Percentiles rank a stretch among this genome's conserved stretches.
Conservation (phyloP, 208 protist genomes). For the Wallacemonas collosoma region DNA sequence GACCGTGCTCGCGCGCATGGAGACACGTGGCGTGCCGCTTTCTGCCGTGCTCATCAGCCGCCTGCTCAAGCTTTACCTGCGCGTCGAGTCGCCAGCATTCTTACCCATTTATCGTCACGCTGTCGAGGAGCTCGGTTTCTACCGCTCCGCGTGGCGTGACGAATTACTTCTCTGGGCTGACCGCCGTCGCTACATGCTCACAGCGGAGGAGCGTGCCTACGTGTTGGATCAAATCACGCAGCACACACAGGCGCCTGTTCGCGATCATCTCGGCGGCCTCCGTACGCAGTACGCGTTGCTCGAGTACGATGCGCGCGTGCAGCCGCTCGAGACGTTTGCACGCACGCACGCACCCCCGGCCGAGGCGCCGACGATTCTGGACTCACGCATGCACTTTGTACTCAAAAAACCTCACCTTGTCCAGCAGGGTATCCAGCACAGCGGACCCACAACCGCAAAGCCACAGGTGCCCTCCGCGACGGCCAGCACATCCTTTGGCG, state of each 20-base stretch:
- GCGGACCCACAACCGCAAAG: neutral
- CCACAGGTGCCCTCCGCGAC: neutral
- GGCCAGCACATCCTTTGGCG: neutral
- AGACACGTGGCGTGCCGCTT: conserved; percentile 34
- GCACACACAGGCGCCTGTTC: conserved; percentile 14
- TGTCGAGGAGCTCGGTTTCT: conserved; percentile 33
- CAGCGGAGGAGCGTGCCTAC: conserved; percentile 50
- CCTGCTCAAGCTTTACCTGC: conserved; percentile 75
- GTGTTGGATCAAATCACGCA: conserved; percentile 59
- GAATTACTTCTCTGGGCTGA: conserved; percentile 80
- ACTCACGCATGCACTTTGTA: conserved; percentile 71
- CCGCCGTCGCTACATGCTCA: conserved; percentile 79
- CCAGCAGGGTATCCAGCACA: conserved; percentile 30
- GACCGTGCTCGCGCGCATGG: conserved; percentile 48
- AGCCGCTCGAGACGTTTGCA: conserved; percentile 49
- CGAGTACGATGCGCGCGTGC: conserved; percentile 55
- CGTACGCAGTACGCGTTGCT: conserved; percentile 71
- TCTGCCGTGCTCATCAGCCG: conserved; percentile 49
- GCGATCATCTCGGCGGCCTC: conserved; percentile 53
- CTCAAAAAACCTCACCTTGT: conserved; percentile 42
- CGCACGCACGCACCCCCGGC: conserved; percentile 29
- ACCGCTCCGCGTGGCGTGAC: conserved; percentile 56
- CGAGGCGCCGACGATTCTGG: conserved; percentile 47
- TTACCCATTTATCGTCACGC: conserved; percentile 59
- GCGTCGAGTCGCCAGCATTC: conserved; percentile 54